A percentile compares a stretch with the other conserved stretches of the same genome.
Evolutionary conservation across 495 filamentous ascomycete genomes (phyloP).

Genomic region (Penicillium verhagenii): DNA sequence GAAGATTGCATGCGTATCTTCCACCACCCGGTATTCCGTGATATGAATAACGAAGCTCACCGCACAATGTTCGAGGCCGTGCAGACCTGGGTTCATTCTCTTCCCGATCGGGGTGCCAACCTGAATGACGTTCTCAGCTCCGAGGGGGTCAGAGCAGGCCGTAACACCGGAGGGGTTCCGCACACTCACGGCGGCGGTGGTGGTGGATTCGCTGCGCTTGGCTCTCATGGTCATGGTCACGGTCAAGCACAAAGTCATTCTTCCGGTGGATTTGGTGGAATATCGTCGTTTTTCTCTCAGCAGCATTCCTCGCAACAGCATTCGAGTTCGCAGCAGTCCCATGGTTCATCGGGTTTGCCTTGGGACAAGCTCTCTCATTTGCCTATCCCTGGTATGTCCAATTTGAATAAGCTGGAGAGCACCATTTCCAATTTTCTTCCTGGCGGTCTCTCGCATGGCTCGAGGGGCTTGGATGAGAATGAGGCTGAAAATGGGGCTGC

Average conservation of each 20-base stretch:
- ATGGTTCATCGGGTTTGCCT: constrained; percentile 25
- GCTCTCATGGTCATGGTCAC: constrained; percentile 17
- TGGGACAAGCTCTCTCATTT: constrained; percentile 40
- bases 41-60: constrained; percentile 73
- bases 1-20: constrained; percentile 75
- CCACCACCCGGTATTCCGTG: constrained; percentile 81
- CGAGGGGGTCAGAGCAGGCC: constrained; percentile 74
- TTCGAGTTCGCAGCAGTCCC: constrained; percentile 18
- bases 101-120: constrained; percentile 57
- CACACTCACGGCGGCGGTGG: constrained; percentile 35
- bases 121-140: constrained; percentile 72
- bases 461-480: constrained; percentile 21
- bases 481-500: constrained; percentile 2
- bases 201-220: constrained; percentile 27
- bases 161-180: constrained; percentile 61
- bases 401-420: constrained; percentile 37
- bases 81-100: constrained; percentile 67
- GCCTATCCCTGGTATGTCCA: constrained; percentile 44
- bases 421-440: constrained; percentile 43
- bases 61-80: constrained; percentile 83
- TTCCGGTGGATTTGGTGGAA: constrained; percentile 6
- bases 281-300: constrained; percentile 14
- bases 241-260: constrained; percentile 6
- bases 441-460: constrained; percentile 41
- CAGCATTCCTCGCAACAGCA: constrained; percentile 18